phyloP scores from a whole-genome alignment of 306 rosid species.

The Vigna hirtella region DNA sequence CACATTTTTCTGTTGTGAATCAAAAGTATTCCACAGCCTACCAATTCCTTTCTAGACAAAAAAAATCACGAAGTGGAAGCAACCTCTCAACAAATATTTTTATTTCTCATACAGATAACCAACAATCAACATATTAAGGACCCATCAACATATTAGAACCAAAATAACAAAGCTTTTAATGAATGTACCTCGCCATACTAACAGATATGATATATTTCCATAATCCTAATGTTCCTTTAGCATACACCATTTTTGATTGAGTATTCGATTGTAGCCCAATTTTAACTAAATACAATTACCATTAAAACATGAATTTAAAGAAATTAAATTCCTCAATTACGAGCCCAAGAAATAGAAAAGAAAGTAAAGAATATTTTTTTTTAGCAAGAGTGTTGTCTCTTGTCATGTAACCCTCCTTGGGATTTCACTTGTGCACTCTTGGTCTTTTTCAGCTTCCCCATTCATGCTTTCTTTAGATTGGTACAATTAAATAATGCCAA shows the following conservation, averaged over 20 bases:
- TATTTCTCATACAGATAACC: not conserved
- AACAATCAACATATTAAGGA: not conserved
- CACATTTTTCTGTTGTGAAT: not conserved
- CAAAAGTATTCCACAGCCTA: not conserved
- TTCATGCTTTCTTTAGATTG: no score
- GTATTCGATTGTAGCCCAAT: no score
- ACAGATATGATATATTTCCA: conserved; percentile 10
- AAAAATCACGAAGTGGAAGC: not conserved
- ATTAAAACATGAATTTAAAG: no score
- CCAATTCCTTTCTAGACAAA: not conserved
- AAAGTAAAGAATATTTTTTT: no score
- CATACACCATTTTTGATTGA: not conserved
- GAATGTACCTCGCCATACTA: not conserved
- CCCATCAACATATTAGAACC: not conserved
- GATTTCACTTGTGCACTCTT: no score
- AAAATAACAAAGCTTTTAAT: conserved; percentile 1
- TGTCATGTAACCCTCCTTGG: no score
- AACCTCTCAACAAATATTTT: not conserved
- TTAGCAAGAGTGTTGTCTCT: no score
- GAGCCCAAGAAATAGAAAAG: no score
- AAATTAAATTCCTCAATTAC: no score
- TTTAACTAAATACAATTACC: no score
- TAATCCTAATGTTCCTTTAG: not conserved
- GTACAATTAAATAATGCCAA: no score
- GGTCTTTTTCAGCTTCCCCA: no score